Percentiles rank a stretch among this genome's conserved stretches.
phyloP scores from a whole-genome alignment of 2,329 filamentous ascomycete species.

The Cladosporium phlei region DNA sequence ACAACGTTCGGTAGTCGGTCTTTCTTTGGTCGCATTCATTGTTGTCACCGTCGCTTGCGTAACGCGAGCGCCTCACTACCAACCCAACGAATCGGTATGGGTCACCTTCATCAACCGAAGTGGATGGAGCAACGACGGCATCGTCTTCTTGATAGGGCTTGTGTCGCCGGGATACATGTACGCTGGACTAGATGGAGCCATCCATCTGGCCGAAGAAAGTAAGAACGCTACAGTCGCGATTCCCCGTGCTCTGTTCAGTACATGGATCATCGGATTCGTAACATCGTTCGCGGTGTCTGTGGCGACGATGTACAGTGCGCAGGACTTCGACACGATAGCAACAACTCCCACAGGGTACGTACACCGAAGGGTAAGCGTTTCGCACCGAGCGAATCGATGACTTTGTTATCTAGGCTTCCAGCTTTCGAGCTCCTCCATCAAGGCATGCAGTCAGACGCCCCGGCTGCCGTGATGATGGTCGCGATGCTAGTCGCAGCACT shows the following conservation, averaged over 20 bases:
- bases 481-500: slow-evolving; percentile 1
- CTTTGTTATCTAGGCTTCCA: slow-evolving; percentile 1
- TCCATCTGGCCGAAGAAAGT: slow-evolving; percentile 24
- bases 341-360: slow-evolving; percentile 1
- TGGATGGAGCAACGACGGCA: slow-evolving; percentile 39
- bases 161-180: slow-evolving; percentile 24
- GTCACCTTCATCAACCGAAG: slow-evolving; percentile 44
- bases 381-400: not conserved
- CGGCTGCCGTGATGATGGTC: slow-evolving; percentile 5
- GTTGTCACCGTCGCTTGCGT: slow-evolving; percentile 41
- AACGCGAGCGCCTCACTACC: slow-evolving; percentile 33
- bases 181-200: slow-evolving; percentile 20
- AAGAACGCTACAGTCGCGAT: slow-evolving; percentile 7
- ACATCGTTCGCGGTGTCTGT: slow-evolving; percentile 43
- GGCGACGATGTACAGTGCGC: slow-evolving; percentile 43
- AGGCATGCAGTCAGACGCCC: slow-evolving; percentile 1
- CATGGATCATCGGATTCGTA: slow-evolving; percentile 3
- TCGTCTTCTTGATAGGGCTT: slow-evolving; percentile 22
- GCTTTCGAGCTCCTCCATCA: slow-evolving; percentile 14
- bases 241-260: slow-evolving; percentile 3
- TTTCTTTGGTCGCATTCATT: slow-evolving; percentile 37
- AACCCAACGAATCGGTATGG: slow-evolving; percentile 49
- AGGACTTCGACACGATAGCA: slow-evolving; percentile 33
- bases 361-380: not conserved
- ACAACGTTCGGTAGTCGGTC: no score